A percentile compares a stretch with the other conserved stretches of the same genome.
Evolutionary conservation across 108 stramenopile genomes (phyloP).

Genomic region (Nitzschia sp.): DNA sequence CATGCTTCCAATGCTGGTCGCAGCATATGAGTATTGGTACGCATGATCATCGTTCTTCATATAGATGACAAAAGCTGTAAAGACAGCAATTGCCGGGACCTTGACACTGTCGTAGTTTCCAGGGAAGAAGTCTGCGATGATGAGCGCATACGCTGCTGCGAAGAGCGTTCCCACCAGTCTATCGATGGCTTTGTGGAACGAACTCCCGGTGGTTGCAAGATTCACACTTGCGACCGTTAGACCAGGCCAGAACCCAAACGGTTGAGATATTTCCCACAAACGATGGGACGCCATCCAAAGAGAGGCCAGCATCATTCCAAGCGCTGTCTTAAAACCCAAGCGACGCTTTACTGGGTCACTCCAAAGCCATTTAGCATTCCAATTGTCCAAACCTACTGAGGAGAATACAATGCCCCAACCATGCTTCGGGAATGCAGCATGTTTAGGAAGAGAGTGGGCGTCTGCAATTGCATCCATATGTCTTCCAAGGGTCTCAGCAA

Average conservation of each 20-base stretch:
- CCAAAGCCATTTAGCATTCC: constrained; percentile 41
- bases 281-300: constrained; percentile 45
- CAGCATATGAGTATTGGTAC: constrained; percentile 43
- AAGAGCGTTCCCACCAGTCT: constrained; percentile 52
- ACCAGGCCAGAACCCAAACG: constrained; percentile 48
- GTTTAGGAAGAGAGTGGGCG: no score
- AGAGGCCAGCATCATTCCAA: constrained; percentile 43
- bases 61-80: constrained; percentile 40
- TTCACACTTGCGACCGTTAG: constrained; percentile 51
- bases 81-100: constrained; percentile 30
- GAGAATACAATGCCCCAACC: background rate
- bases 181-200: constrained; percentile 43
- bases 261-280: constrained; percentile 38
- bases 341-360: constrained; percentile 32
- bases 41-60: constrained; percentile 40
- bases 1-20: constrained; percentile 44
- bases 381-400: background rate
- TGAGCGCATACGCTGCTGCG: constrained; percentile 43
- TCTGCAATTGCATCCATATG: constrained; percentile 1
- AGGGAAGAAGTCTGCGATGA: constrained; percentile 42
- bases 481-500: constrained; percentile 8
- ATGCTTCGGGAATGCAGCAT: no score
- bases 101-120: constrained; percentile 22
- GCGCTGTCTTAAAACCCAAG: constrained; percentile 43
- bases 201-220: constrained; percentile 43